Evolutionary conservation across 179 eudicot genomes (phyloP).

Genomic region (Camellia oleifera): DNA sequence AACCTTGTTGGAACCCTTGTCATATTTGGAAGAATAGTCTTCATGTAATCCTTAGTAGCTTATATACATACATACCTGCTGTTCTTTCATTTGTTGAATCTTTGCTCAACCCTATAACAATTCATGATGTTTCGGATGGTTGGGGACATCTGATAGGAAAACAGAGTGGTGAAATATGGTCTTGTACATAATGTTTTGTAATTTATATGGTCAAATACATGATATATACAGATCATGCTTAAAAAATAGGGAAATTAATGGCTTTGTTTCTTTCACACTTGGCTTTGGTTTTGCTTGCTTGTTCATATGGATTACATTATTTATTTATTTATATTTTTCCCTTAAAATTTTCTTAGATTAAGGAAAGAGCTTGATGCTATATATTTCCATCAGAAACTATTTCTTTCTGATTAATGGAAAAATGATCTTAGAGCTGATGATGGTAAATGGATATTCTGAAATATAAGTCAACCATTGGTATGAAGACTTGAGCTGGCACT

Average conservation of each 20-base stretch:
- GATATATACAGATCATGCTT: neutral
- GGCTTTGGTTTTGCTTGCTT: neutral
- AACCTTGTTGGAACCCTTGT: neutral
- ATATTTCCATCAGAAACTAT: neutral
- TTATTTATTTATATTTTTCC: neutral
- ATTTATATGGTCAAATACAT: neutral
- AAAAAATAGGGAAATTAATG: neutral
- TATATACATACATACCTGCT: too few species aligned
- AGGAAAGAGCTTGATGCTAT: neutral
- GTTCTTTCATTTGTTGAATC: slow-evolving; percentile 13
- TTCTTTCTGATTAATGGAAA: too few species aligned
- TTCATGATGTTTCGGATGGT: too few species aligned
- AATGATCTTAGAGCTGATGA: too few species aligned
- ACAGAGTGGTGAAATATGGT: neutral
- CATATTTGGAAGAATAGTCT: neutral
- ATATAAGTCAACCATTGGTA: too few species aligned
- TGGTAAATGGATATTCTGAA: too few species aligned
- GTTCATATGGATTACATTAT: neutral
- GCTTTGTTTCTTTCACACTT: neutral
- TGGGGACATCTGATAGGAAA: too few species aligned
- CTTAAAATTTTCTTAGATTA: too few species aligned
- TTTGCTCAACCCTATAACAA: neutral
- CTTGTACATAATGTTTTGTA: neutral
- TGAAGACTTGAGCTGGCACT: too few species aligned
- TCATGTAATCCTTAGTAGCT: neutral